phyloP scores from a whole-genome alignment of 495 filamentous ascomycete genomes.

The Diplogelasinospora grovesii region DNA sequence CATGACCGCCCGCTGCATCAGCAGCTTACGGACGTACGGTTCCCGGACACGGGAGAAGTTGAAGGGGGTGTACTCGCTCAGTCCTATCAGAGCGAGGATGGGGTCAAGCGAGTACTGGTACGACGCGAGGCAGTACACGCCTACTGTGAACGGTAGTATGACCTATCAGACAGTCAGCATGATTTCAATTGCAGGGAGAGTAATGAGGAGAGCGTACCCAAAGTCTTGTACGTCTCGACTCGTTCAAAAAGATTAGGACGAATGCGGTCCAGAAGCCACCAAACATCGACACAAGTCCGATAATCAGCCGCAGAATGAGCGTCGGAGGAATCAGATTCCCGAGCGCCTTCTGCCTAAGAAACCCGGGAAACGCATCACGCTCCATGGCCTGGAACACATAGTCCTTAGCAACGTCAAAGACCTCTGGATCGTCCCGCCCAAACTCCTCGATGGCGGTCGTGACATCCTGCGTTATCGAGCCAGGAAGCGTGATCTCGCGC shows the following conservation, averaged over 20 bases:
- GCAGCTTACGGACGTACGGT: slow-evolving; percentile 76
- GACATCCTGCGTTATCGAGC: slow-evolving; percentile 74
- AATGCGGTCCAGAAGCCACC: slow-evolving; percentile 92
- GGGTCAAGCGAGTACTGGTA: slow-evolving; percentile 96
- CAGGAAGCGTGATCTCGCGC: slow-evolving; percentile 87
- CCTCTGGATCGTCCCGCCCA: slow-evolving; percentile 88
- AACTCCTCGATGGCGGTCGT: slow-evolving; percentile 79
- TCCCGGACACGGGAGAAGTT: slow-evolving; percentile 79
- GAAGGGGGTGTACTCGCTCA: slow-evolving; percentile 93
- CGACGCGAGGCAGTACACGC: slow-evolving; percentile 77
- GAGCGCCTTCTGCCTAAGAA: slow-evolving; percentile 87
- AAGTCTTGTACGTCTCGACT: slow-evolving; percentile 62
- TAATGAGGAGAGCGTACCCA: slow-evolving; percentile 58
- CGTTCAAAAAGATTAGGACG: slow-evolving; percentile 81
- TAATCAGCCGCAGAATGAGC: slow-evolving; percentile 69
- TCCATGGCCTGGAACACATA: slow-evolving; percentile 99
- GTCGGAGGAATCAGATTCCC: slow-evolving; percentile 90
- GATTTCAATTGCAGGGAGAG: background rate
- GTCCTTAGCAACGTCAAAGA: slow-evolving; percentile 96
- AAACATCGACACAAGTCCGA: slow-evolving; percentile 84
- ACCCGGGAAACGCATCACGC: slow-evolving; percentile 93
- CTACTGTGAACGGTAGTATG: slow-evolving; percentile 88
- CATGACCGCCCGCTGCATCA: slow-evolving; percentile 73
- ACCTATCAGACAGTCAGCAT: slow-evolving; percentile 49
- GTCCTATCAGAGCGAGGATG: slow-evolving; percentile 76